Conservation (phyloP, 176 grass and related monocot species). For the Thinopyrum elongatum region DNA sequence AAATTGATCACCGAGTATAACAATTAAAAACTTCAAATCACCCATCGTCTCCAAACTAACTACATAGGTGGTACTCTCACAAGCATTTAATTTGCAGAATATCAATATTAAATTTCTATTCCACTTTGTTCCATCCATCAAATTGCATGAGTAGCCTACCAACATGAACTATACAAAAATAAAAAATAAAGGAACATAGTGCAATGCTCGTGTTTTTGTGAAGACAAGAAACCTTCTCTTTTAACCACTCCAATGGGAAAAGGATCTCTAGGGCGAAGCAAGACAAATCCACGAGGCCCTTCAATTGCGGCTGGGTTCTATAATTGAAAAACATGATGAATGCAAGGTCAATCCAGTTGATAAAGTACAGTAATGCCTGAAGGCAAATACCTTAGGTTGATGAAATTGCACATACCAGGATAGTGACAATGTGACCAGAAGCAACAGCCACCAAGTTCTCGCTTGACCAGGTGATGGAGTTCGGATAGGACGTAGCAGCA, state of each 20-base stretch:
- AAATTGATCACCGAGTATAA: neutral
- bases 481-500: slow-evolving; percentile 70
- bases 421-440: slow-evolving; percentile 65
- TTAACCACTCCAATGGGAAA: slow-evolving; percentile 65
- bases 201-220: neutral
- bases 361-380: neutral
- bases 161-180: neutral
- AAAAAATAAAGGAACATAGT: neutral
- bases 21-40: neutral
- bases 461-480: slow-evolving; percentile 61
- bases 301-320: slow-evolving; percentile 67
- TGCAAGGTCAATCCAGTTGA: neutral
- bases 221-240: slow-evolving; percentile 63
- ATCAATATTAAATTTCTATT: neutral
- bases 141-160: neutral
- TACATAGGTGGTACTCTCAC: neutral
- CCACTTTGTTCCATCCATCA: neutral
- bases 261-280: slow-evolving; percentile 45
- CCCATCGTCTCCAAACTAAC: neutral
- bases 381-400: neutral
- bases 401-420: slow-evolving; percentile 50
- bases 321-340: slow-evolving; percentile 4
- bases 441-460: slow-evolving; percentile 81
- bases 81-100: neutral
- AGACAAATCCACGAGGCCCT: slow-evolving; percentile 63